Percentiles rank a stretch among this genome's conserved stretches.
These are phyloP conservation scores for Medicago lupulina DNA, from an alignment of 306 rosid genomes.

Conservation along the genomic window DNA sequence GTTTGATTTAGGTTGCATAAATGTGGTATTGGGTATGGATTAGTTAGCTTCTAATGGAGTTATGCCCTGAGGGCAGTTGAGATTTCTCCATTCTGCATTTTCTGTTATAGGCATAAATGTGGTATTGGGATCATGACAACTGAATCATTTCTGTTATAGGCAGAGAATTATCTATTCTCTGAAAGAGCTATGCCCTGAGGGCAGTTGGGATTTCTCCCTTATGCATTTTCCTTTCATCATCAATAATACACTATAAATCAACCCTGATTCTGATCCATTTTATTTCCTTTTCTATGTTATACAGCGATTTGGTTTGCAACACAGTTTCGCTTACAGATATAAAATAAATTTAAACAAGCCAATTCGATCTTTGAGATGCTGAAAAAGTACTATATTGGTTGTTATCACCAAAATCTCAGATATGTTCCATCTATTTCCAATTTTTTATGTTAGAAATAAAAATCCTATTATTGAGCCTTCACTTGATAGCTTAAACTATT, in stretches of 20 bases:
- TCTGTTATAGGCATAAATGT: too few species aligned
- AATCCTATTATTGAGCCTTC: not conserved
- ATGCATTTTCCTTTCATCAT: not conserved
- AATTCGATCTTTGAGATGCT: slow-evolving; percentile 15
- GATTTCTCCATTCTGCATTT: not conserved
- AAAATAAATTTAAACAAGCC: not conserved
- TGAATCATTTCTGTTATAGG: too few species aligned
- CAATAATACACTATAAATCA: not conserved
- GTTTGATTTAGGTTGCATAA: too few species aligned
- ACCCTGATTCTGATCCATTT: not conserved
- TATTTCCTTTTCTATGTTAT: not conserved
- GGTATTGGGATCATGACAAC: too few species aligned
- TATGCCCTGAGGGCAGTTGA: not conserved
- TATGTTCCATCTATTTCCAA: slow-evolving; percentile 6
- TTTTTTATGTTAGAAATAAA: not conserved
- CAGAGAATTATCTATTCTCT: too few species aligned
- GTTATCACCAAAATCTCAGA: slow-evolving; percentile 18
- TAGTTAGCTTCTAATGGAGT: not conserved
- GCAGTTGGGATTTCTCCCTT: not conserved
- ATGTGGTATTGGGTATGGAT: too few species aligned
- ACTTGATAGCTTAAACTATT: not conserved
- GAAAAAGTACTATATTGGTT: not conserved
- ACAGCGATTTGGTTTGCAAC: not conserved
- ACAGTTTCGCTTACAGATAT: not conserved
- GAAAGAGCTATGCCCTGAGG: not conserved